These are phyloP conservation scores for Globisporangium spinosum DNA, from an alignment of 352 stramenopile species.

Conservation along the genomic window DNA sequence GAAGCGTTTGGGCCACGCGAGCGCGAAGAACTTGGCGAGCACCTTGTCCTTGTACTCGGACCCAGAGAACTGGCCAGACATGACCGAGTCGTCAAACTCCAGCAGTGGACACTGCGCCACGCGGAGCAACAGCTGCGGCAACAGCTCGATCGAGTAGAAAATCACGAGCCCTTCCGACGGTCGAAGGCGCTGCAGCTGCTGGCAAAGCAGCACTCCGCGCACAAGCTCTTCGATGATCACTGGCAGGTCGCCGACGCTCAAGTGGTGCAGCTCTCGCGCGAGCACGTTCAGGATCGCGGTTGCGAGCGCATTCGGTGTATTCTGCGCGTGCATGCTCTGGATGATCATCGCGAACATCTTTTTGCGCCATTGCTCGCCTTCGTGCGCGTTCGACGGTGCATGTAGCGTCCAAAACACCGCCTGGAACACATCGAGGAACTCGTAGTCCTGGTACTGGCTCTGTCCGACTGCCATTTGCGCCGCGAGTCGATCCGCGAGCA, in stretches of 20 bases:
- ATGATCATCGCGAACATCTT: slow-evolving; percentile 23
- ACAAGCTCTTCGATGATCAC: slow-evolving; percentile 30
- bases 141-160: slow-evolving; percentile 43
- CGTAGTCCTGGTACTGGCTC: slow-evolving; percentile 29
- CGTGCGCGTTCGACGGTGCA: slow-evolving; percentile 7
- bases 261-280: slow-evolving; percentile 34
- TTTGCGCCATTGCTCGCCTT: slow-evolving; percentile 27
- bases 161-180: slow-evolving; percentile 24
- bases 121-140: slow-evolving; percentile 41
- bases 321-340: slow-evolving; percentile 29
- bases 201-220: slow-evolving; percentile 24
- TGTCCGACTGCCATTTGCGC: slow-evolving; percentile 22
- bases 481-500: slow-evolving; percentile 23
- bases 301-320: slow-evolving; percentile 22
- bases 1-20: slow-evolving; percentile 40
- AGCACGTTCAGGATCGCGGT: slow-evolving; percentile 22
- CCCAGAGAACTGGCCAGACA: slow-evolving; percentile 26
- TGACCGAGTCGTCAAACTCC: slow-evolving; percentile 19
- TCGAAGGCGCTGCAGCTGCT: slow-evolving; percentile 22
- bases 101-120: slow-evolving; percentile 27
- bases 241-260: slow-evolving; percentile 28
- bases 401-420: slow-evolving; percentile 38
- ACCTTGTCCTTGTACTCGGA: slow-evolving; percentile 27
- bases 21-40: slow-evolving; percentile 30
- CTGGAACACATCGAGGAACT: slow-evolving; percentile 31